phyloP scores from a whole-genome alignment of 2,329 filamentous ascomycete genomes.

The Ophiostoma fasciatum region DNA sequence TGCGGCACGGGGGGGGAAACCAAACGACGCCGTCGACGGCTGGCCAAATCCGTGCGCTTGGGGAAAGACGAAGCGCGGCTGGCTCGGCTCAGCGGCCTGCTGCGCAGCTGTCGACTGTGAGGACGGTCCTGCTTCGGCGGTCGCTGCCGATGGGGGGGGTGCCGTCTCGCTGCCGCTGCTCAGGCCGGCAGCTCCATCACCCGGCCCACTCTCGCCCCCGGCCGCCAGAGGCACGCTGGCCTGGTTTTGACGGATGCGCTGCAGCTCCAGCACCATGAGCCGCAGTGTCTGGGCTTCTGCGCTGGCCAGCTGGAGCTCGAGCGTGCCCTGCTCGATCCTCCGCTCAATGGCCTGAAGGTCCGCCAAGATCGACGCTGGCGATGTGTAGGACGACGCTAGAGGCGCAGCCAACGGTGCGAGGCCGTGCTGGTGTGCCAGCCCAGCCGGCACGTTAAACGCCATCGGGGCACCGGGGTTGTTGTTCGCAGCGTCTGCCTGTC shows the following conservation, averaged over 20 bases:
- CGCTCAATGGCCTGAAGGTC: constrained; percentile 54
- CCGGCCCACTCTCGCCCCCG: too few species aligned
- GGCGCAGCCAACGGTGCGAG: too few species aligned
- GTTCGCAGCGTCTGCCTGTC: not conserved
- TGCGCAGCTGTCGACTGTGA: too few species aligned
- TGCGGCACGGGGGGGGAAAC: constrained; percentile 1
- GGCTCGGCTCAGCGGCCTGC: too few species aligned
- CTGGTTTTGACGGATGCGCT: constrained; percentile 38
- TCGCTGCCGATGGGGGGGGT: too few species aligned
- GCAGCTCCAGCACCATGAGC: constrained; percentile 50
- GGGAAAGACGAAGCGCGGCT: too few species aligned
- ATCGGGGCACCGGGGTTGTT: not conserved
- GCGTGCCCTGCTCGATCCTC: constrained; percentile 51
- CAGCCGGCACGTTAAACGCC: not conserved
- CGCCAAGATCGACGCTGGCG: constrained; percentile 37
- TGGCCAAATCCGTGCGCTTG: not conserved
- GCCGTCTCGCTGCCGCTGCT: too few species aligned
- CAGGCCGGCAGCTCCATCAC: too few species aligned
- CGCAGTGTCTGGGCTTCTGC: constrained; percentile 56
- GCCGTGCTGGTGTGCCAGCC: too few species aligned
- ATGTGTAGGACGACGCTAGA: too few species aligned
- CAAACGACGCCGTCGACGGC: not conserved
- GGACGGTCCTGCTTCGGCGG: too few species aligned
- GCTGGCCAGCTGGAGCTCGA: constrained; percentile 42
- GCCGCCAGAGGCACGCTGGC: not conserved